Evolutionary conservation across 2,329 filamentous ascomycete species (phyloP).

Genomic region (Fonsecaea nubica): DNA sequence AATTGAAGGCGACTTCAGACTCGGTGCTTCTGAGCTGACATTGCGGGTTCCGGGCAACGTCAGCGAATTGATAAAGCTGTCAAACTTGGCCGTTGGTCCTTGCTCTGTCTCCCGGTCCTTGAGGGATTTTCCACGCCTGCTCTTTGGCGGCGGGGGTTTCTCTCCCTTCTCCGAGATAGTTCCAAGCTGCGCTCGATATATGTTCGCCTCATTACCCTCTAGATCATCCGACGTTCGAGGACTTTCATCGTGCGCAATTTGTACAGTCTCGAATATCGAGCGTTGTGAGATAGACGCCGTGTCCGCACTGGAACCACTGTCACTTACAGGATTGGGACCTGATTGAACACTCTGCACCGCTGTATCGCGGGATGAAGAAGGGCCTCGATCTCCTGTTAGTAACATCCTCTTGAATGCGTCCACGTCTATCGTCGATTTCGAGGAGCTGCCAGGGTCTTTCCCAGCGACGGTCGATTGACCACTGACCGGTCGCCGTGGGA

Average conservation of each 20-base stretch:
- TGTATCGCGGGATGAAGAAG: slow-evolving; percentile 39
- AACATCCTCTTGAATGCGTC: slow-evolving; percentile 78
- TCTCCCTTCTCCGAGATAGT: slow-evolving; percentile 58
- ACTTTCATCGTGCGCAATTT: slow-evolving; percentile 56
- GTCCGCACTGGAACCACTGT: slow-evolving; percentile 62
- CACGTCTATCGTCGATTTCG: slow-evolving; percentile 68
- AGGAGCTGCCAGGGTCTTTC: slow-evolving; percentile 33
- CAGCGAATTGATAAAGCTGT: slow-evolving; percentile 35
- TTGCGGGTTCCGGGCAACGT: slow-evolving; percentile 18
- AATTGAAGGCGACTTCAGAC: slow-evolving; percentile 39
- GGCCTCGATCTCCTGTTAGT: slow-evolving; percentile 70
- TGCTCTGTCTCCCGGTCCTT: slow-evolving; percentile 45
- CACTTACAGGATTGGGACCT: slow-evolving; percentile 41
- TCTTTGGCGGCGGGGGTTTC: slow-evolving; percentile 75
- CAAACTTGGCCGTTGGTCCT: slow-evolving; percentile 29
- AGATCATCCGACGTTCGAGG: slow-evolving; percentile 66
- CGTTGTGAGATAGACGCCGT: slow-evolving; percentile 65
- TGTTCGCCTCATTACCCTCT: slow-evolving; percentile 61
- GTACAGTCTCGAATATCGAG: slow-evolving; percentile 62
- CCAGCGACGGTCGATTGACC: slow-evolving; percentile 2
- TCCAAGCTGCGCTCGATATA: slow-evolving; percentile 50
- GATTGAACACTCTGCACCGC: slow-evolving; percentile 34
- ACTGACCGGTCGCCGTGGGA: slow-evolving; percentile 21
- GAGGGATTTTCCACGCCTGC: slow-evolving; percentile 78
- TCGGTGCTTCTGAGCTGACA: slow-evolving; percentile 18